Percentiles rank a stretch among this genome's conserved stretches.
Conservation (phyloP, 148 eudicot species). For the Vaccinium myrtillus region DNA sequence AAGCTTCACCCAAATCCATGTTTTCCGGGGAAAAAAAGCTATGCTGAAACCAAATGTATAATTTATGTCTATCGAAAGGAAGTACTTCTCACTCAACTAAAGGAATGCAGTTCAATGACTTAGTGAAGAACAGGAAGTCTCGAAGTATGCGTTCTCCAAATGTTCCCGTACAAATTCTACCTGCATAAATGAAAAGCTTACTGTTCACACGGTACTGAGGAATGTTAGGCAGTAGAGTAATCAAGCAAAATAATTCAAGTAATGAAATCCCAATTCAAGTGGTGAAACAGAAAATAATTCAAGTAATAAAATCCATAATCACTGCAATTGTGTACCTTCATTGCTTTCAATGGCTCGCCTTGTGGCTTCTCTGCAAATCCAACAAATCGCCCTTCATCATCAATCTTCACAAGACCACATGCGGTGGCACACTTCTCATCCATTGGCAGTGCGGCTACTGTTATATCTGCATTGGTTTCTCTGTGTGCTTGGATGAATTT, state of each 20-base stretch:
- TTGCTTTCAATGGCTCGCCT: conserved; percentile 78
- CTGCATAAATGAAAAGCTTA: not conserved
- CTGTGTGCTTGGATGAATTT: conserved; percentile 88
- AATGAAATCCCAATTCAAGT: not conserved
- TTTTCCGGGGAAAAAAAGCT: not conserved
- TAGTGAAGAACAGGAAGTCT: not conserved
- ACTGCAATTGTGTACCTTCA: conserved; percentile 48
- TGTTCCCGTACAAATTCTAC: not conserved
- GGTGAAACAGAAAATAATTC: not conserved
- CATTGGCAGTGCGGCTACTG: conserved; percentile 93
- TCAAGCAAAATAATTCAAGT: not conserved
- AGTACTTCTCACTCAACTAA: not conserved
- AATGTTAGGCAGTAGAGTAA: not conserved
- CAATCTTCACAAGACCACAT: conserved; percentile 93
- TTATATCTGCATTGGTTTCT: conserved; percentile 92
- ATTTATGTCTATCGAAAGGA: not conserved
- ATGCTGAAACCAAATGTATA: not conserved
- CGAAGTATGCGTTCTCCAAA: not conserved
- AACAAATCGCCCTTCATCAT: conserved; percentile 82
- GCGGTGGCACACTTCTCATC: conserved; percentile 94
- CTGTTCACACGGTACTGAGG: not conserved
- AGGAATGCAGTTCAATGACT: not conserved
- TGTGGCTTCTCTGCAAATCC: conserved; percentile 89
- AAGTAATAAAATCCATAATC: no score
- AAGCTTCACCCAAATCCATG: not conserved